phyloP scores from a whole-genome alignment of 352 stramenopile genomes.

The Phytophthora tentaculata region DNA sequence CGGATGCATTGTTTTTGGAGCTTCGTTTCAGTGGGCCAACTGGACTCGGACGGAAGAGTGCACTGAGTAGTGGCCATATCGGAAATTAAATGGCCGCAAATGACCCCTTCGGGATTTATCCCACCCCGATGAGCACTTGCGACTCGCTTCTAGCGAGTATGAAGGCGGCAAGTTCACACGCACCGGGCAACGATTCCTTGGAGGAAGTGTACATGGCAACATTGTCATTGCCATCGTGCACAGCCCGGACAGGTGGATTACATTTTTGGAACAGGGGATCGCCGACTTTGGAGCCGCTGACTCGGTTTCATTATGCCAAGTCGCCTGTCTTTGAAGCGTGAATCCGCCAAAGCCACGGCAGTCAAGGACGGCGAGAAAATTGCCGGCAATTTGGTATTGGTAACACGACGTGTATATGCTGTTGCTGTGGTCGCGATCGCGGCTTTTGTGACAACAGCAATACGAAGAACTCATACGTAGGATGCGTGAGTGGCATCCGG shows the following conservation, averaged over 20 bases:
- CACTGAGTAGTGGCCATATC: slow-evolving; percentile 4
- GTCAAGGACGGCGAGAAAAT: no score
- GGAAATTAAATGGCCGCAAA: slow-evolving; percentile 8
- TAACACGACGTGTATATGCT: no score
- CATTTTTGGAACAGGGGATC: slow-evolving; percentile 23
- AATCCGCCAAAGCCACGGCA: slow-evolving; percentile 25
- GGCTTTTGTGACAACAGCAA: no score
- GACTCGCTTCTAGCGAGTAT: neutral
- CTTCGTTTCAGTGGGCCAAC: slow-evolving; percentile 40
- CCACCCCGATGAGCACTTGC: neutral
- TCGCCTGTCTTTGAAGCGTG: slow-evolving; percentile 32
- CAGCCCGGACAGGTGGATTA: slow-evolving; percentile 14
- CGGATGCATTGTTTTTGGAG: slow-evolving; percentile 44
- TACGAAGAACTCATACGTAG: no score
- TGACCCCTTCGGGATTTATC: slow-evolving; percentile 21
- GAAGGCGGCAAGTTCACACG: neutral
- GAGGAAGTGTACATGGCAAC: neutral
- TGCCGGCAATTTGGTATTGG: no score
- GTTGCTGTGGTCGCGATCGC: no score
- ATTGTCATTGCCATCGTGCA: neutral
- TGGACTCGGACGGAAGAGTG: slow-evolving; percentile 28
- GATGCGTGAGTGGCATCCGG: slow-evolving; percentile 5
- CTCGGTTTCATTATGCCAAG: slow-evolving; percentile 29
- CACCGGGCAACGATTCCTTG: neutral
- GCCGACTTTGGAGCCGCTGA: slow-evolving; percentile 5